Evolutionary conservation across 768 basidiomycete species (phyloP), one percentile per base, ranked within the genome.

Genomic region (Phlebiopsis flavidoalba): DNA sequence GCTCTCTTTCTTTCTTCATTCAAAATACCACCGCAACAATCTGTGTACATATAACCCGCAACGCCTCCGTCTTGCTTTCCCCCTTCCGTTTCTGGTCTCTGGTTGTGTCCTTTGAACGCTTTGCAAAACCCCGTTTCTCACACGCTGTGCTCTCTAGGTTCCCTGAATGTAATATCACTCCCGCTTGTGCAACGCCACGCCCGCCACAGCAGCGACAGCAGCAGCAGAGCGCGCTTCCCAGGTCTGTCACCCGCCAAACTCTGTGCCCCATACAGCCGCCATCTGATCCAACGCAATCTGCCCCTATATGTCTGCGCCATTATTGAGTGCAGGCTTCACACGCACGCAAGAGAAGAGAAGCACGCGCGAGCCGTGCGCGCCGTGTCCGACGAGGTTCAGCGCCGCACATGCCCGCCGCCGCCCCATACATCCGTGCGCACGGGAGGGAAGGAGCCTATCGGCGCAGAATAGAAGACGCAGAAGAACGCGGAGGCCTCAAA

Each of bases 1-100:
- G 21, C 21, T 47, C 55, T 33, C 12, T 15, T 58, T 37, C 45
- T 55, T 43, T 37, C 54, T 55, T 21, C 53, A 37, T 51, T 12
- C 19, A 58, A 58, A 58, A 58, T 58, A 58, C 57, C 57, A 58
- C 21, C n/a, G 26, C 53, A 12, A 36, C 53, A 12, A 53, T 36
- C 24, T 31, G 3, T 53, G 53, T 53, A 53, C 33, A 31, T 53
- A 53, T 8, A 35, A 46, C 21, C 57, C 31, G 49, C 26, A 21
- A 24, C 45, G 26, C 24, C 35, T 22, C 47, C 57, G 47, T n/a
- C 33, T 35, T 50, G 24, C 50, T 22, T n/a, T 21, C 22, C 19
- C 17, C n/a, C 19, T 17, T n/a, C 21, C 5, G 45, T 46, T 17
- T n/a, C 35, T 46, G 57, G 31, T 15, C 12, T 17, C 26, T 12